These are phyloP conservation scores for Ormosia semicastrata DNA, from an alignment of 306 rosid genomes.

Conservation along the genomic window DNA sequence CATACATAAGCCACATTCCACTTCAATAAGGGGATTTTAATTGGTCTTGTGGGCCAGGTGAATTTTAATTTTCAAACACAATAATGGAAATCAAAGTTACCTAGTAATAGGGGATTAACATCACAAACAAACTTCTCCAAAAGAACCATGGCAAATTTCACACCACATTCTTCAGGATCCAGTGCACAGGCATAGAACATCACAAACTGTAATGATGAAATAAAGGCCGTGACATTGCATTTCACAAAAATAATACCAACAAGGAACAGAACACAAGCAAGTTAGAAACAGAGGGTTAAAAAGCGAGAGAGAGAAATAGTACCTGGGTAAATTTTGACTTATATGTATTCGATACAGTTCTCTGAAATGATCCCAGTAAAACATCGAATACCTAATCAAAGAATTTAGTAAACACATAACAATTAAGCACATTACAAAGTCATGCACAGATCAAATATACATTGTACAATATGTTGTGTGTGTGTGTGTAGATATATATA, in stretches of 20 bases:
- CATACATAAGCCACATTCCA: background rate
- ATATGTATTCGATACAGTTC: too few relatives aligned
- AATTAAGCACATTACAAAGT: too few relatives aligned
- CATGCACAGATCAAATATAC: too few relatives aligned
- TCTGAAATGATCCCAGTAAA: too few relatives aligned
- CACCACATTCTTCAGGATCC: slow-evolving; percentile 78
- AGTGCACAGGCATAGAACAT: slow-evolving; percentile 84
- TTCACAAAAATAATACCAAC: background rate
- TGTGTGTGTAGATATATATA: too few relatives aligned
- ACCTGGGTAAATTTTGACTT: slow-evolving; percentile 98
- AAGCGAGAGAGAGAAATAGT: too few relatives aligned
- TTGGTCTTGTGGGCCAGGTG: background rate
- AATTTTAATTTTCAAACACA: background rate
- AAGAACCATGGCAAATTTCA: slow-evolving; percentile 62
- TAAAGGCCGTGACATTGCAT: background rate
- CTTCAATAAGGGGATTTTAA: background rate
- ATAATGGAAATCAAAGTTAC: slow-evolving; percentile 35
- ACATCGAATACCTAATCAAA: too few relatives aligned
- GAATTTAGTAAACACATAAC: too few relatives aligned
- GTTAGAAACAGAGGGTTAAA: background rate
- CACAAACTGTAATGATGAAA: slow-evolving; percentile 66
- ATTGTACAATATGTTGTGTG: too few relatives aligned
- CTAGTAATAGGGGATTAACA: slow-evolving; percentile 48
- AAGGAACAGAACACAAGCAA: background rate
- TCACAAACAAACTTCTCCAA: slow-evolving; percentile 45